Evolutionary conservation across 192 early-diverging fungal species (phyloP).

Genomic region (Dimargaris cristalligena): DNA sequence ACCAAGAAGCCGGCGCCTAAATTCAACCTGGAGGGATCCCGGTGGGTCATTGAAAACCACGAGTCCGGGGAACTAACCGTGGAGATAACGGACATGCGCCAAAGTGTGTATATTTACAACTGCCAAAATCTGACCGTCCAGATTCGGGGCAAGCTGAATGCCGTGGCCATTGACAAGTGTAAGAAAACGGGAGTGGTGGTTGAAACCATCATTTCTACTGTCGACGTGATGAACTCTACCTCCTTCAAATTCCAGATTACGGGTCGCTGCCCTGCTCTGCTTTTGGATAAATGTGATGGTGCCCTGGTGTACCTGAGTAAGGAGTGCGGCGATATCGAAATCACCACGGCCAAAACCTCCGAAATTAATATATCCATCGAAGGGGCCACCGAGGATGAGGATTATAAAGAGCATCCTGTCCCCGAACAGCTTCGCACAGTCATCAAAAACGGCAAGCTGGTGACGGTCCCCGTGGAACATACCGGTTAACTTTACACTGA

Average conservation of each 20-base stretch:
- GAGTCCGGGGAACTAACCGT: conserved; percentile 40
- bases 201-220: conserved; percentile 64
- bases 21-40: conserved; percentile 67
- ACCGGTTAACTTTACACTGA: too few relatives aligned
- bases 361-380: conserved; percentile 79
- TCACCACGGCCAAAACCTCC: conserved; percentile 85
- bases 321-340: conserved; percentile 56
- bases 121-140: conserved; percentile 81
- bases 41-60: conserved; percentile 92
- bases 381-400: conserved; percentile 46
- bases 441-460: conserved; percentile 64
- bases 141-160: conserved; percentile 83
- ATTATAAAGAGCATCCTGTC: conserved; percentile 69
- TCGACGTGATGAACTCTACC: conserved; percentile 83
- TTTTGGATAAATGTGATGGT: conserved; percentile 86
- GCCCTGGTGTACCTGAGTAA: conserved; percentile 77
- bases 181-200: conserved; percentile 73
- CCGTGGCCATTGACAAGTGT: conserved; percentile 74
- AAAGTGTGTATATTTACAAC: conserved; percentile 88
- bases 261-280: conserved; percentile 64
- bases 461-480: conserved; percentile 76
- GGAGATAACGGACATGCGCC: conserved; percentile 63
- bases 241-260: conserved; percentile 76
- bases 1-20: conserved; percentile 59
- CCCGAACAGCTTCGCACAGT: conserved; percentile 86